Evolutionary conservation across 345 rosid genomes (phyloP).

Genomic region (Populus pruinosa): DNA sequence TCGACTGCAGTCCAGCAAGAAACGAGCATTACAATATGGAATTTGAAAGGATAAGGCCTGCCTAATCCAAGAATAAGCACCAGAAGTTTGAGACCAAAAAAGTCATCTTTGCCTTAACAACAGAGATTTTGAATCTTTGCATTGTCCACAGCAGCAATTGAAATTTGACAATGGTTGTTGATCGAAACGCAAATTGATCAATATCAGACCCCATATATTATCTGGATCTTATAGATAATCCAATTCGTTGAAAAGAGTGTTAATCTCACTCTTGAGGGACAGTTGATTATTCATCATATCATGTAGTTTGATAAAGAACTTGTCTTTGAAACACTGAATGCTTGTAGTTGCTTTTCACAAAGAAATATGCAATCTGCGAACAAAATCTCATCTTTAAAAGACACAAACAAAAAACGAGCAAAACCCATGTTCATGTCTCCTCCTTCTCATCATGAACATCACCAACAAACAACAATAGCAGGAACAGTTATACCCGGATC

Average conservation of each 20-base stretch:
- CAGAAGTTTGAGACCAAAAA: background rate
- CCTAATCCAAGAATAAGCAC: background rate
- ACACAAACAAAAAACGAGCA: background rate
- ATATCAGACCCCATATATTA: background rate
- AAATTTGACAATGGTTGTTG: background rate
- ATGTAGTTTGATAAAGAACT: background rate
- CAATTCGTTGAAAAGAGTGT: background rate
- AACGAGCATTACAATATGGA: background rate
- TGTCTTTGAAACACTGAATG: background rate
- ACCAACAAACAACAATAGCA: background rate
- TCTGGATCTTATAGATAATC: background rate
- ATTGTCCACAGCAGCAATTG: background rate
- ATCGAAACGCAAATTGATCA: background rate
- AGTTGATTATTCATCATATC: background rate
- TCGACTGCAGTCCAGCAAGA: background rate
- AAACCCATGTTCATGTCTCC: background rate
- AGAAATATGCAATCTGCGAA: slow-evolving; percentile 4
- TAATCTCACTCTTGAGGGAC: background rate
- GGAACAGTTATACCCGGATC: background rate
- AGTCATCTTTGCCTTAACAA: background rate
- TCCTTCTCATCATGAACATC: background rate
- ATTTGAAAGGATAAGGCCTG: background rate
- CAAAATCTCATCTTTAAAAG: background rate
- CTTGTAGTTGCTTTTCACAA: background rate
- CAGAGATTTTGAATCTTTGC: background rate